A percentile compares a stretch with the other conserved stretches of the same genome.
Evolutionary conservation across 306 rosid species (phyloP).

Genomic region (Vicia sativa): DNA sequence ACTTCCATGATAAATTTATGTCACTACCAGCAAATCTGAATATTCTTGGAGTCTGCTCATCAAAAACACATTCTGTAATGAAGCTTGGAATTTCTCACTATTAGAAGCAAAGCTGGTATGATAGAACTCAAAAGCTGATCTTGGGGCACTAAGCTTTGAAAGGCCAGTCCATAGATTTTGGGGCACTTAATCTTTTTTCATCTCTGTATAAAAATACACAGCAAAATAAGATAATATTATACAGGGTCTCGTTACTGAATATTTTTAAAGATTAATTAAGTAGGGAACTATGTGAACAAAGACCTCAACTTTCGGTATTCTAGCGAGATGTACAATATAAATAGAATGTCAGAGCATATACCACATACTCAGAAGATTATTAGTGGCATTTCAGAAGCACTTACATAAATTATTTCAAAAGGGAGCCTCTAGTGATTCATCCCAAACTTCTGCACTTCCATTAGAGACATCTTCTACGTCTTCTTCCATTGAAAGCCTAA

Average conservation of each 20-base stretch:
- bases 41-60: conserved; percentile 43
- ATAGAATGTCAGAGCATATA: conserved; percentile 28
- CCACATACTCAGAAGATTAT: conserved; percentile 26
- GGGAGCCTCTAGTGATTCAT: conserved; percentile 99
- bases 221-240: conserved; percentile 11
- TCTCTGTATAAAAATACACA: conserved; percentile 44
- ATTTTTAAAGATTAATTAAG: neutral
- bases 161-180: conserved; percentile 48
- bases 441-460: conserved; percentile 99
- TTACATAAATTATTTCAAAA: conserved; percentile 64
- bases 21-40: conserved; percentile 52
- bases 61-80: conserved; percentile 40
- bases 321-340: conserved; percentile 2
- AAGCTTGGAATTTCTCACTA: conserved; percentile 42
- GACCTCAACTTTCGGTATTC: conserved; percentile 26
- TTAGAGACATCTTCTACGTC: conserved; percentile 99
- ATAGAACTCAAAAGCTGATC: conserved; percentile 49
- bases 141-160: conserved; percentile 46
- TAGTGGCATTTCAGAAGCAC: conserved; percentile 35
- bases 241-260: neutral
- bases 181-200: conserved; percentile 48
- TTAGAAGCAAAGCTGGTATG: conserved; percentile 41
- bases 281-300: conserved; percentile 24
- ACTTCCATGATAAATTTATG: conserved; percentile 41
- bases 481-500: conserved; percentile 99